A percentile compares a stretch with the other conserved stretches of the same genome.
phyloP scores from a whole-genome alignment of 768 basidiomycete genomes.

The Hypholoma fasciculare region DNA sequence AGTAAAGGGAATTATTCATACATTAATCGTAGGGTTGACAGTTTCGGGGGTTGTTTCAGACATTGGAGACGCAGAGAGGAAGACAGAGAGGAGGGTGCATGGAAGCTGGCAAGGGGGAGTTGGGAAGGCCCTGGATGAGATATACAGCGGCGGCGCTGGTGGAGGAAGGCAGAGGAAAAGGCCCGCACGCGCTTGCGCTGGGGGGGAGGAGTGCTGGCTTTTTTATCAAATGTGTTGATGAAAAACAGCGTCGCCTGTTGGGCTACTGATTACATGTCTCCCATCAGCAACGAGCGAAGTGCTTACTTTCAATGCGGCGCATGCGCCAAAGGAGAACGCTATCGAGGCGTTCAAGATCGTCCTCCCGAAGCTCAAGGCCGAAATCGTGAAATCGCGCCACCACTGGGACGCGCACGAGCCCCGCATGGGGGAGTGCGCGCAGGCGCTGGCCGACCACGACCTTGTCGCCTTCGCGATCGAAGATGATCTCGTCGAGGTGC shows the following conservation, averaged over 20 bases:
- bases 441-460: constrained; percentile 48
- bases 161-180: too few species aligned
- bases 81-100: constrained; percentile 15
- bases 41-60: background rate
- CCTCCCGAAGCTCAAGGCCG: constrained; percentile 57
- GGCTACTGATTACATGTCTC: background rate
- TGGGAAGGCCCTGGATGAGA: too few species aligned
- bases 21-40: constrained; percentile 28
- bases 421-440: constrained; percentile 67
- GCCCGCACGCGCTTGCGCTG: too few species aligned
- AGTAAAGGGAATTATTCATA: constrained; percentile 30
- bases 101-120: too few species aligned
- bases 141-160: too few species aligned
- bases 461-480: constrained; percentile 53
- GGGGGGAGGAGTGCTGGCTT: too few species aligned
- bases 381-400: constrained; percentile 64
- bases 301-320: constrained; percentile 56
- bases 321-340: constrained; percentile 59
- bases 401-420: constrained; percentile 76
- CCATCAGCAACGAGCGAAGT: constrained; percentile 55
- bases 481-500: constrained; percentile 41
- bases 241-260: background rate
- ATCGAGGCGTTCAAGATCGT: constrained; percentile 65
- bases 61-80: constrained; percentile 13
- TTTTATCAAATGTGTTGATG: too few species aligned